phyloP scores from a whole-genome alignment of 2,329 filamentous ascomycete genomes.

The Alternaria sp. region DNA sequence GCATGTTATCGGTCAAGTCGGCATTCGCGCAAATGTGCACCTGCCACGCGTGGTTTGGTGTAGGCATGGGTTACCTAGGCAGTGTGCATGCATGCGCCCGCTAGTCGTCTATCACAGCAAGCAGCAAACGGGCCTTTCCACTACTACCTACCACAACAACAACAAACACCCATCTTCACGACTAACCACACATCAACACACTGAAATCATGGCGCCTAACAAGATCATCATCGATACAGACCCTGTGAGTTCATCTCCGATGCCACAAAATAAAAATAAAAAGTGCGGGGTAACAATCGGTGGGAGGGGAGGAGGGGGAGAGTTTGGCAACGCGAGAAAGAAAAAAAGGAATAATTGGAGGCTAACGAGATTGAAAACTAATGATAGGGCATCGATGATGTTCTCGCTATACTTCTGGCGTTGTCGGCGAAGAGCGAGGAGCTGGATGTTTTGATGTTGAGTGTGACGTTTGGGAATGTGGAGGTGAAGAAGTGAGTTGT shows the following conservation, averaged over 20 bases:
- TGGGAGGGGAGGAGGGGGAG: neutral
- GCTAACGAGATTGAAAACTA: constrained; percentile 1
- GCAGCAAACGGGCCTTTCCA: neutral
- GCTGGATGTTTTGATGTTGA: constrained; percentile 83
- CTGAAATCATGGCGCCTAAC: constrained; percentile 49
- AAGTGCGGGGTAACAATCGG: constrained; percentile 21
- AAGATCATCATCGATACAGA: constrained; percentile 96
- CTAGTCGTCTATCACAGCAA: constrained; percentile 29
- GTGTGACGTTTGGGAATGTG: constrained; percentile 93
- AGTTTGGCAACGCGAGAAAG: neutral
- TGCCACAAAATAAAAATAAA: neutral
- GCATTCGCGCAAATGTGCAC: constrained; percentile 18
- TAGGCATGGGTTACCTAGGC: neutral
- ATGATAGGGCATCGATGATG: constrained; percentile 85
- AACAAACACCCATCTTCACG: constrained; percentile 29
- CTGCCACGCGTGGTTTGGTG: constrained; percentile 29
- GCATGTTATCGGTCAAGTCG: constrained; percentile 28
- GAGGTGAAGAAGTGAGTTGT: constrained; percentile 75
- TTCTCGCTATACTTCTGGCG: constrained; percentile 86
- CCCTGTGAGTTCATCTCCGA: constrained; percentile 65
- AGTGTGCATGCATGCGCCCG: constrained; percentile 11
- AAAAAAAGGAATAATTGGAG: neutral
- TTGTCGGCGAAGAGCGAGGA: constrained; percentile 83
- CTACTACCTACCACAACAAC: neutral
- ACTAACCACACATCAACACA: neutral